Evolutionary conservation across 208 protist species (phyloP).

Genomic region (Kentomonas sorsogonicus): DNA sequence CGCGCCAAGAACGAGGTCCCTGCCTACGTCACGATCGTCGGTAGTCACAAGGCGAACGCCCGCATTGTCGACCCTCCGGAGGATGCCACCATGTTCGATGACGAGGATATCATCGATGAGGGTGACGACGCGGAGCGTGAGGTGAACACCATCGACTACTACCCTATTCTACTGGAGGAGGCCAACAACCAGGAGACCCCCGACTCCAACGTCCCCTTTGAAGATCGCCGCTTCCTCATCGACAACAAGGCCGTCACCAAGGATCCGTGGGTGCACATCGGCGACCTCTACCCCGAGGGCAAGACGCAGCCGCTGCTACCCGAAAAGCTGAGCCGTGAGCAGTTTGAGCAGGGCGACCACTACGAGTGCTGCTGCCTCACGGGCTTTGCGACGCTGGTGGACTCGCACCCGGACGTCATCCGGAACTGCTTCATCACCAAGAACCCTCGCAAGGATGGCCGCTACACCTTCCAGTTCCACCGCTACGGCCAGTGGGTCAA

Average conservation of each 20-base stretch:
- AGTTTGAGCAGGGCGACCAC: slow-evolving; percentile 57
- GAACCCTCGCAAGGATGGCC: slow-evolving; percentile 45
- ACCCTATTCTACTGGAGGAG: slow-evolving; percentile 21
- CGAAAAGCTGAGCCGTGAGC: slow-evolving; percentile 27
- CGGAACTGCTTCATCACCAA: slow-evolving; percentile 44
- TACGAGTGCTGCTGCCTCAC: slow-evolving; percentile 55
- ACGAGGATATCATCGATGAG: slow-evolving; percentile 67
- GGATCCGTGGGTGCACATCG: slow-evolving; percentile 55
- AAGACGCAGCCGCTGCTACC: slow-evolving; percentile 51
- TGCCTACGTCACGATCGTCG: slow-evolving; percentile 41
- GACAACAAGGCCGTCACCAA: slow-evolving; percentile 37
- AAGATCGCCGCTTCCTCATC: slow-evolving; percentile 41
- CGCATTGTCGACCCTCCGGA: slow-evolving; percentile 58
- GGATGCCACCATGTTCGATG: slow-evolving; percentile 61
- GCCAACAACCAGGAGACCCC: slow-evolving; percentile 22
- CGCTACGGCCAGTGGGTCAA: slow-evolving; percentile 55
- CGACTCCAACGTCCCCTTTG: slow-evolving; percentile 44
- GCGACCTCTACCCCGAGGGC: slow-evolving; percentile 58
- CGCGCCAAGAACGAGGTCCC: slow-evolving; percentile 50
- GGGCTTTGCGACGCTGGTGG: slow-evolving; percentile 39
- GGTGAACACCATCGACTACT: slow-evolving; percentile 48
- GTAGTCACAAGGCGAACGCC: slow-evolving; percentile 28
- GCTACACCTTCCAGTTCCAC: slow-evolving; percentile 62
- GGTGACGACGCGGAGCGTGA: slow-evolving; percentile 28
- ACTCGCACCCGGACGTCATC: slow-evolving; percentile 43